Evolutionary conservation across 345 rosid species (phyloP).

Genomic region (Microcos paniculata): DNA sequence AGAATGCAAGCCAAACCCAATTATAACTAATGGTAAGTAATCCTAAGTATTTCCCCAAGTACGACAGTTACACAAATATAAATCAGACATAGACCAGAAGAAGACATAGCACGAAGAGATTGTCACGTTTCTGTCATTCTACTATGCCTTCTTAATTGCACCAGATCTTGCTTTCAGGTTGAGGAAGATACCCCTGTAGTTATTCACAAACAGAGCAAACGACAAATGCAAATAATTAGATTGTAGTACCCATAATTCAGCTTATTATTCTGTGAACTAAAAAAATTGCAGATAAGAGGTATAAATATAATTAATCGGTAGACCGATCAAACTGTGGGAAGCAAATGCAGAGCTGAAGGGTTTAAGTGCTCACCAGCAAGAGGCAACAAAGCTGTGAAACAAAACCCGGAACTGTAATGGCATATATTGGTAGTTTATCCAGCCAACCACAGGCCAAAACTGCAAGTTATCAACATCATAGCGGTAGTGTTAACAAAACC

Average conservation of each 20-base stretch:
- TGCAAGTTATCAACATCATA: constrained; percentile 35
- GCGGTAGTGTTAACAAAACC: background rate
- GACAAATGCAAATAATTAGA: background rate
- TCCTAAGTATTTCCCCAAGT: background rate
- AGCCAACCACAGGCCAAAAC: constrained; percentile 91
- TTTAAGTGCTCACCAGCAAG: constrained; percentile 63
- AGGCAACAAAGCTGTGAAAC: constrained; percentile 64
- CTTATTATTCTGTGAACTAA: background rate
- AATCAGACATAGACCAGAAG: background rate
- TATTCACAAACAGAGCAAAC: constrained; percentile 1
- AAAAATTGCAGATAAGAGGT: background rate
- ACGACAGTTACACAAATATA: background rate
- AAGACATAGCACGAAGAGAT: no score
- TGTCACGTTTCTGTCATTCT: background rate
- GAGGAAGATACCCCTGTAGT: constrained; percentile 72
- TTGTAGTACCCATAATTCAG: no score
- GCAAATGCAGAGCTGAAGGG: background rate
- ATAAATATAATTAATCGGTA: background rate
- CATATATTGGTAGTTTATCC: constrained; percentile 80
- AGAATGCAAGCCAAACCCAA: constrained; percentile 6
- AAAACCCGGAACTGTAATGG: constrained; percentile 81
- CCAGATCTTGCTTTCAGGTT: constrained; percentile 78
- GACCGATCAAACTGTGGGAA: background rate
- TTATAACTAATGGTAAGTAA: background rate
- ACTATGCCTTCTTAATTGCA: constrained; percentile 55